phyloP scores from a whole-genome alignment of 2,329 filamentous ascomycete species.

The Fonsecaea pugnacius region DNA sequence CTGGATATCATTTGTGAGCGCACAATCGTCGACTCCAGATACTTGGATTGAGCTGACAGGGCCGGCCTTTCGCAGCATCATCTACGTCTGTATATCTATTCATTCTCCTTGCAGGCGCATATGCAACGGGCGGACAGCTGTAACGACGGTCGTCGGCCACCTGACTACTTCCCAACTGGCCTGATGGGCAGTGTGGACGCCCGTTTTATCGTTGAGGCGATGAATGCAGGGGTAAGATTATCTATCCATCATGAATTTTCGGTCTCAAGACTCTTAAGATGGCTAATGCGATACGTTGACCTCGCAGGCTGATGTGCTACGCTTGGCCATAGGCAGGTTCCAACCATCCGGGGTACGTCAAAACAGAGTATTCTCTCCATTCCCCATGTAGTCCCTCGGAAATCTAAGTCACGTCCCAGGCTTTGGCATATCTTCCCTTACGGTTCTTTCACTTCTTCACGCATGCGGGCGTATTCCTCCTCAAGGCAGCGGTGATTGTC shows the following conservation, averaged over 20 bases:
- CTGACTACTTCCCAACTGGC: slow-evolving; percentile 24
- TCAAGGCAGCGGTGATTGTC: slow-evolving; percentile 22
- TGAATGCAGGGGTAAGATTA: slow-evolving; percentile 22
- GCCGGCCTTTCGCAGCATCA: slow-evolving; percentile 16
- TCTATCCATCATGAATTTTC: not conserved
- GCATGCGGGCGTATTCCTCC: slow-evolving; percentile 25
- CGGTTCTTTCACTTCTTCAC: slow-evolving; percentile 24
- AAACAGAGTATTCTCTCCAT: not conserved
- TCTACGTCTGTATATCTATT: slow-evolving; percentile 26
- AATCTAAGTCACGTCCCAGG: slow-evolving; percentile 14
- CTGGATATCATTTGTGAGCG: slow-evolving; percentile 27
- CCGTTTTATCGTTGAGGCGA: slow-evolving; percentile 26
- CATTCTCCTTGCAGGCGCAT: slow-evolving; percentile 24
- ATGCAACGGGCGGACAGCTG: slow-evolving; percentile 21
- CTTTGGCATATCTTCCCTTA: slow-evolving; percentile 22
- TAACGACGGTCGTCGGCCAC: slow-evolving; percentile 15
- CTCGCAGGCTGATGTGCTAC: slow-evolving; percentile 20
- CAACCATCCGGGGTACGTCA: slow-evolving; percentile 15
- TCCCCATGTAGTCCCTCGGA: not conserved
- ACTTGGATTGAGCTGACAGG: slow-evolving; percentile 1
- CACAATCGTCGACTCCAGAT: not conserved
- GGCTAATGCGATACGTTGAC: not conserved
- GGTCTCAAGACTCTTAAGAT: not conserved
- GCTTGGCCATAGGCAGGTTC: slow-evolving; percentile 23
- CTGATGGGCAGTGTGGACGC: slow-evolving; percentile 25